phyloP scores from a whole-genome alignment of 2,329 filamentous ascomycete genomes.

The Madurella mycetomatis region DNA sequence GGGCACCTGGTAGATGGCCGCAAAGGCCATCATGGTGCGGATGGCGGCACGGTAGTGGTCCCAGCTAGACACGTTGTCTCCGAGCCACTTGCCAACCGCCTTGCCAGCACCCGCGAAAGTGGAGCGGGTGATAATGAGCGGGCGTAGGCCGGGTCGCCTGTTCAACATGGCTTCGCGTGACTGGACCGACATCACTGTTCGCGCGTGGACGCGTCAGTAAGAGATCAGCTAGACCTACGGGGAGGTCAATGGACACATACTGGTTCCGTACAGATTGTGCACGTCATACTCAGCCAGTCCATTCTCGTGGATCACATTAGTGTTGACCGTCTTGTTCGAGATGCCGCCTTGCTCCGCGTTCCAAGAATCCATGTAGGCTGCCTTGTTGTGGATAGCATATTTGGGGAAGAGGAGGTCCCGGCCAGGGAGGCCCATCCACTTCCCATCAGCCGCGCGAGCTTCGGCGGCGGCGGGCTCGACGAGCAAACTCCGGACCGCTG shows the following conservation, averaged over 20 bases:
- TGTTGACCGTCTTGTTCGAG: slow-evolving; percentile 59
- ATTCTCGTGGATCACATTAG: slow-evolving; percentile 63
- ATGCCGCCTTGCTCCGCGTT: slow-evolving; percentile 43
- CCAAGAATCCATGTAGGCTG: slow-evolving; percentile 40
- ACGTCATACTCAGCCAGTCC: slow-evolving; percentile 68
- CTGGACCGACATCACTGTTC: slow-evolving; percentile 59
- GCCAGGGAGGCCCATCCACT: slow-evolving; percentile 54
- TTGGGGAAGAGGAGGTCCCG: slow-evolving; percentile 61
- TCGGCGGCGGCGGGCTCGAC: slow-evolving; percentile 10
- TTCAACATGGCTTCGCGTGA: slow-evolving; percentile 62
- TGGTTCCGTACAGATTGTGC: slow-evolving; percentile 71
- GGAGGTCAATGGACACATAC: slow-evolving; percentile 48
- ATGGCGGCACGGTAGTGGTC: slow-evolving; percentile 55
- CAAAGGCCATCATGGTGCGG: slow-evolving; percentile 55
- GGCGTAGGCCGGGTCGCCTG: slow-evolving; percentile 59
- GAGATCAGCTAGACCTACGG: background rate
- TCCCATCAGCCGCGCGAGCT: slow-evolving; percentile 29
- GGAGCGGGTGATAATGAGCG: slow-evolving; percentile 69
- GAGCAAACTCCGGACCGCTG: slow-evolving; percentile 16
- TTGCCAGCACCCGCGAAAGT: slow-evolving; percentile 69
- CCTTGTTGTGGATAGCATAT: slow-evolving; percentile 62
- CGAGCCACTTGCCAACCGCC: slow-evolving; percentile 59
- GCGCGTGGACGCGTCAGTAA: background rate
- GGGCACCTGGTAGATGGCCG: slow-evolving; percentile 62
- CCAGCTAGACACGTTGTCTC: slow-evolving; percentile 56